A percentile compares a stretch with the other conserved stretches of the same genome.
phyloP scores from a whole-genome alignment of 78 protist species.

The Chrysochromulina tobinii region DNA sequence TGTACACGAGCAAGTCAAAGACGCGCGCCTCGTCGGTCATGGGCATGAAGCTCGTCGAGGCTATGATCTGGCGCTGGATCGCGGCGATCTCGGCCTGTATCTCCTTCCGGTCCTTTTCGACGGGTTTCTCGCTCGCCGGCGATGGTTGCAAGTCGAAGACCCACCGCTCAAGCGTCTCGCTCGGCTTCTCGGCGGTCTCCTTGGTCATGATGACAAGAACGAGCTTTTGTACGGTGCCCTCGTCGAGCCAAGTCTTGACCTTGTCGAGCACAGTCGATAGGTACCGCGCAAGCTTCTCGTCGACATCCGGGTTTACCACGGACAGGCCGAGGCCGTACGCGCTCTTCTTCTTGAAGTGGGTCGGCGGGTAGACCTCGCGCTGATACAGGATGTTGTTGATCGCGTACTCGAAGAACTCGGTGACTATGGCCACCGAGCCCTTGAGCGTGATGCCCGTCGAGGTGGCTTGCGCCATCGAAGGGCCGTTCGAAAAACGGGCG shows the following conservation, averaged over 20 bases:
- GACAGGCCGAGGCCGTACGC: conserved; percentile 89
- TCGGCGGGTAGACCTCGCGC: conserved; percentile 98
- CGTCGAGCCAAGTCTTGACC: conserved; percentile 86
- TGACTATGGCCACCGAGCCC: conserved; percentile 94
- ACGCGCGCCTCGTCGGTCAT: conserved; percentile 81
- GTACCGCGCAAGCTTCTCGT: conserved; percentile 80
- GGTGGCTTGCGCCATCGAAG: no score
- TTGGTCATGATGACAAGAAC: conserved; percentile 88
- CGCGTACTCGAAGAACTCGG: conserved; percentile 90
- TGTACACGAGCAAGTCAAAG: conserved; percentile 96
- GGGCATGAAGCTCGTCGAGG: conserved; percentile 94
- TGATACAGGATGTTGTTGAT: conserved; percentile 63
- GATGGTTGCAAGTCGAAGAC: conserved; percentile 85
- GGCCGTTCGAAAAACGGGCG: no score
- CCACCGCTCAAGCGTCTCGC: conserved; percentile 95
- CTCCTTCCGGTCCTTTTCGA: conserved; percentile 73
- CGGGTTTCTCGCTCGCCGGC: background rate
- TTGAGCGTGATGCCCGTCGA: conserved; percentile 78
- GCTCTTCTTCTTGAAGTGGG: conserved; percentile 76
- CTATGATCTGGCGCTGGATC: conserved; percentile 95
- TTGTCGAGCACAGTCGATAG: conserved; percentile 82
- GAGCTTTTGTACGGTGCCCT: conserved; percentile 85
- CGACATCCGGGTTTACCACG: conserved; percentile 68
- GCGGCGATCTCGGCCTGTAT: conserved; percentile 93
- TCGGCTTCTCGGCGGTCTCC: conserved; percentile 68